Evolutionary conservation across 2,329 filamentous ascomycete genomes (phyloP).

Genomic region (Fusarium nygamai): DNA sequence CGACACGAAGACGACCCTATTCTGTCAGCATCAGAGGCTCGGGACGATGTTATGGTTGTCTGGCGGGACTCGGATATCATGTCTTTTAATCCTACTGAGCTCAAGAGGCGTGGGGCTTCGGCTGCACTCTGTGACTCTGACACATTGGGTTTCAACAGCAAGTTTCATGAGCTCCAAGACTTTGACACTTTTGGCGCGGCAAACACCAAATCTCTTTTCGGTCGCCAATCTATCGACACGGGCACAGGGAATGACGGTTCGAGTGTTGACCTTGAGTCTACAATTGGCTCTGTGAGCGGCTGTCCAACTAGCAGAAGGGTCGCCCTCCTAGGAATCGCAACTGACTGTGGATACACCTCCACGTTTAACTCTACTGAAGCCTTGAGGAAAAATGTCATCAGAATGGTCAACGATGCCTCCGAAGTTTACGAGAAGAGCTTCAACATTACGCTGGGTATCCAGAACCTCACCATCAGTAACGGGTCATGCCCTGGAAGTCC

Average conservation of each 20-base stretch:
- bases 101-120: slow-evolving; percentile 70
- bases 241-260: slow-evolving; percentile 76
- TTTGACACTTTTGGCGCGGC: slow-evolving; percentile 68
- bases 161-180: slow-evolving; percentile 62
- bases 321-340: slow-evolving; percentile 89
- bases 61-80: slow-evolving; percentile 91
- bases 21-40: slow-evolving; percentile 58
- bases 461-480: slow-evolving; percentile 83
- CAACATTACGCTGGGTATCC: slow-evolving; percentile 91
- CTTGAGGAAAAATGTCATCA: slow-evolving; percentile 79
- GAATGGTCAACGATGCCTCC: slow-evolving; percentile 86
- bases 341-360: slow-evolving; percentile 87
- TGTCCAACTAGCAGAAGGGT: slow-evolving; percentile 93
- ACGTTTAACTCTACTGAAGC: slow-evolving; percentile 72
- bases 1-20: slow-evolving; percentile 77
- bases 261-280: slow-evolving; percentile 75
- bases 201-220: slow-evolving; percentile 74
- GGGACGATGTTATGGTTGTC: slow-evolving; percentile 84
- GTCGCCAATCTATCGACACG: slow-evolving; percentile 76
- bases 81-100: slow-evolving; percentile 58
- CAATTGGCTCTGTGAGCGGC: slow-evolving; percentile 83
- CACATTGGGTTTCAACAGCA: slow-evolving; percentile 80
- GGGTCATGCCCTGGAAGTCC: slow-evolving; percentile 77
- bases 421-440: slow-evolving; percentile 89
- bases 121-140: slow-evolving; percentile 76